Conservation (phyloP, 805 yeast genomes). For the Kazachstania martiniae region DNA sequence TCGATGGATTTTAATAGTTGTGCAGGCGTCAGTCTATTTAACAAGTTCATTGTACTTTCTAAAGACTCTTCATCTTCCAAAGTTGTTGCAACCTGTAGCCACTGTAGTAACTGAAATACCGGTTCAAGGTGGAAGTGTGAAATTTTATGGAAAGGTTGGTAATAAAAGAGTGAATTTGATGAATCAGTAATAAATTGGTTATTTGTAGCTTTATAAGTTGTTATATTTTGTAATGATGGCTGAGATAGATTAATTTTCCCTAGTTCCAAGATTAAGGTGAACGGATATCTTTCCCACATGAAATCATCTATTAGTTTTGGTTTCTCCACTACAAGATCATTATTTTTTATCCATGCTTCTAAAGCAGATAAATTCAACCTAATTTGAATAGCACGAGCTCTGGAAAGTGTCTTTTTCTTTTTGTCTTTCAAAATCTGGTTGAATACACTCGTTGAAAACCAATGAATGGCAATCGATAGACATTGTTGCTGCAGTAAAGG, state of each 20-base stretch:
- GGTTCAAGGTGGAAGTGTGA: conserved; percentile 63
- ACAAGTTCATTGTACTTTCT: conserved; percentile 39
- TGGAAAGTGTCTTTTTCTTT: conserved; percentile 47
- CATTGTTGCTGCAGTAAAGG: conserved; percentile 71
- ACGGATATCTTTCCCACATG: conserved; percentile 31
- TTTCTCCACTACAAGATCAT: conserved; percentile 21
- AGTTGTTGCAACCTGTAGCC: conserved; percentile 79
- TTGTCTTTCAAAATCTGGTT: conserved; percentile 59
- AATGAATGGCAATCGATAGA: conserved; percentile 64
- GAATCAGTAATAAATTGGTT: conserved; percentile 10
- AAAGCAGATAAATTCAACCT: conserved; percentile 74
- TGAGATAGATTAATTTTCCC: conserved; percentile 17
- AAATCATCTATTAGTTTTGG: conserved; percentile 30
- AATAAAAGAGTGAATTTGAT: conserved; percentile 45
- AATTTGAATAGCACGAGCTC: conserved; percentile 83
- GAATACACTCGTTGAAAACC: conserved; percentile 63
- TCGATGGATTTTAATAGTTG: conserved; percentile 65
- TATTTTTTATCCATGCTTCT: conserved; percentile 83
- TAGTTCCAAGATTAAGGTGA: conserved; percentile 26
- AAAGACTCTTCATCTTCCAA: conserved; percentile 56
- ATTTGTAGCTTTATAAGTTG: conserved; percentile 16
- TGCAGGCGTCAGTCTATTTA: conserved; percentile 49
- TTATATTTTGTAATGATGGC: conserved; percentile 18
- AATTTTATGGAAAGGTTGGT: conserved; percentile 51
- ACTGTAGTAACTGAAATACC: conserved; percentile 69